These are phyloP conservation scores for Sclerotinia trifoliorum DNA, from an alignment of 2,329 filamentous ascomycete genomes.

Conservation along the genomic window DNA sequence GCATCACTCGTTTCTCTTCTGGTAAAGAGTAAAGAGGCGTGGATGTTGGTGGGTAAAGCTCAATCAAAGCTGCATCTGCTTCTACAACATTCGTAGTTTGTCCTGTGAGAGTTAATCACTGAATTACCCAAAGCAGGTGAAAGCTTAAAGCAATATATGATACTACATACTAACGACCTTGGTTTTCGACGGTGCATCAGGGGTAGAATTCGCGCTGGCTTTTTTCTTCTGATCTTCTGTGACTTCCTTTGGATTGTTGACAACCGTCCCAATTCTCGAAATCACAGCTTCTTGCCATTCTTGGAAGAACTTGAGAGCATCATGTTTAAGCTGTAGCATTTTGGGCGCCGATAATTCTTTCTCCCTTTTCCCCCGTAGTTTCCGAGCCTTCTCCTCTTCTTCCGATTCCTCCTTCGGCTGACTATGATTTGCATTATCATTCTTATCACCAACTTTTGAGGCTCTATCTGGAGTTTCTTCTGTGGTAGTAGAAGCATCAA, in stretches of 20 bases:
- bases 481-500: conserved; percentile 44
- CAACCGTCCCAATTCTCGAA: conserved; percentile 66
- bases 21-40: conserved; percentile 60
- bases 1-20: conserved; percentile 60
- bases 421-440: conserved; percentile 40
- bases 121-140: neutral
- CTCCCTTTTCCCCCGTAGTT: conserved; percentile 42
- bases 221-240: conserved; percentile 37
- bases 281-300: conserved; percentile 76
- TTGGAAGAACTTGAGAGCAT: conserved; percentile 69
- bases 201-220: conserved; percentile 36
- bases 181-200: conserved; percentile 27
- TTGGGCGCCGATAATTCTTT: conserved; percentile 51
- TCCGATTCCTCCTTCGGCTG: conserved; percentile 37
- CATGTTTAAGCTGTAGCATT: conserved; percentile 66
- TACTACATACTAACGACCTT: conserved; percentile 37
- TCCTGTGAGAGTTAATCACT: conserved; percentile 27
- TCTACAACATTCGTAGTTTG: conserved; percentile 47
- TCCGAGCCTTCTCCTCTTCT: conserved; percentile 38
- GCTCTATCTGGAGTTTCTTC: conserved; percentile 36
- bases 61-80: conserved; percentile 49
- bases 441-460: conserved; percentile 40
- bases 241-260: conserved; percentile 53
- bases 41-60: conserved; percentile 57
- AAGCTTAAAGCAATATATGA: neutral